Conservation (phyloP, 805 yeast species). For the Kurtzmaniella cleridarum region DNA sequence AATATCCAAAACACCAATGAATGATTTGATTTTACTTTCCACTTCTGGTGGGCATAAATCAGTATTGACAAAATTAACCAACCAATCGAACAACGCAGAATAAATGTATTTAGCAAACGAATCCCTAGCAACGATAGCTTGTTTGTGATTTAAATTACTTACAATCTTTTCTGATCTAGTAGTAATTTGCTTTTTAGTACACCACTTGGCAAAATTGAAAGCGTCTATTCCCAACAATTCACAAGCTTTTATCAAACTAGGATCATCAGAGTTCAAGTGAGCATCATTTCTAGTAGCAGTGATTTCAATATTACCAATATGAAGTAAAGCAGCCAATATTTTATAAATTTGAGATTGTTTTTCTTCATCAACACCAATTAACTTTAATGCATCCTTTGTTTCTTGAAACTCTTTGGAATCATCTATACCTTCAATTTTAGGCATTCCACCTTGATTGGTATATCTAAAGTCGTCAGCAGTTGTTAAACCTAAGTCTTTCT, state of each 20-base stretch:
- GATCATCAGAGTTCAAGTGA: slow-evolving; percentile 77
- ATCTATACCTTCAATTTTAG: slow-evolving; percentile 68
- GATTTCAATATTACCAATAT: slow-evolving; percentile 87
- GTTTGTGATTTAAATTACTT: slow-evolving; percentile 74
- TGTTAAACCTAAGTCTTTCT: slow-evolving; percentile 54
- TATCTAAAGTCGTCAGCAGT: slow-evolving; percentile 68
- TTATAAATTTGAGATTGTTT: slow-evolving; percentile 67
- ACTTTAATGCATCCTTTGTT: slow-evolving; percentile 69
- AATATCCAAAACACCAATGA: slow-evolving; percentile 95
- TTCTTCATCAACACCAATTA: slow-evolving; percentile 65
- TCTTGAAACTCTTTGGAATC: slow-evolving; percentile 73
- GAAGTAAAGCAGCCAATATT: slow-evolving; percentile 81
- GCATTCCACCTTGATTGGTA: slow-evolving; percentile 83
- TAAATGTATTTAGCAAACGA: slow-evolving; percentile 95
- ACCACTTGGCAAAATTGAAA: slow-evolving; percentile 76
- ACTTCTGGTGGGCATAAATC: slow-evolving; percentile 78
- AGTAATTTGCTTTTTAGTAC: slow-evolving; percentile 82
- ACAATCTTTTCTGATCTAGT: slow-evolving; percentile 92
- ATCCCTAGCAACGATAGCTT: slow-evolving; percentile 88
- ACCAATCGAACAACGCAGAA: slow-evolving; percentile 92
- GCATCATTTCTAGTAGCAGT: slow-evolving; percentile 84
- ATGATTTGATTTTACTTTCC: slow-evolving; percentile 52
- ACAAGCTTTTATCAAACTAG: slow-evolving; percentile 75
- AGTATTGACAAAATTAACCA: slow-evolving; percentile 74
- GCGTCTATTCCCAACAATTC: slow-evolving; percentile 80